Conservation (phyloP, 768 basidiomycete species). For the Mycena epipterygia region DNA sequence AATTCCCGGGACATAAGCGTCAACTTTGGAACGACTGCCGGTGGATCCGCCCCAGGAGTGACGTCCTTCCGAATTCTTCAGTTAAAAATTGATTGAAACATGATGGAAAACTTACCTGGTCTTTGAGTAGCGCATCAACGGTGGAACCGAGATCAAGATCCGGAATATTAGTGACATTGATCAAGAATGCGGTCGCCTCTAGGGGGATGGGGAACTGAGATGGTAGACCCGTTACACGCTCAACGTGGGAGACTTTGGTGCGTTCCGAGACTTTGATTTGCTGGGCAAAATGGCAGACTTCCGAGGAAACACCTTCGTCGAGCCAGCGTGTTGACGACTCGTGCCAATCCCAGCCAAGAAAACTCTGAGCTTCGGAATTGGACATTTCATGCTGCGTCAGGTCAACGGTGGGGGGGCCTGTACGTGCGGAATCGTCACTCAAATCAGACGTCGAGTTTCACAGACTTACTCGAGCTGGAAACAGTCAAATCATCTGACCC, state of each 20-base stretch:
- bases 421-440: slow-evolving; percentile 4
- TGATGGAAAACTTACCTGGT: neutral
- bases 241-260: slow-evolving; percentile 9
- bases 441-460: neutral
- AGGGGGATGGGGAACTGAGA: slow-evolving; percentile 10
- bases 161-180: slow-evolving; percentile 15
- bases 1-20: slow-evolving; percentile 8
- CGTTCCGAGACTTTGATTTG: slow-evolving; percentile 2
- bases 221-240: slow-evolving; percentile 13
- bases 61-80: slow-evolving; percentile 1
- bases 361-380: slow-evolving; percentile 4
- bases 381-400: slow-evolving; percentile 13
- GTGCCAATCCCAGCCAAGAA: slow-evolving; percentile 18
- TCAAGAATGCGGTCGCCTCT: slow-evolving; percentile 8
- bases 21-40: slow-evolving; percentile 1
- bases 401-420: neutral
- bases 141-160: slow-evolving; percentile 15
- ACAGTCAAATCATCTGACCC: slow-evolving; percentile 10
- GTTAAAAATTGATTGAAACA: neutral
- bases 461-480: slow-evolving; percentile 9
- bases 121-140: slow-evolving; percentile 13
- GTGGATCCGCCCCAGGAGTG: slow-evolving; percentile 17
- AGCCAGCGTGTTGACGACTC: slow-evolving; percentile 7
- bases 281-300: slow-evolving; percentile 8
- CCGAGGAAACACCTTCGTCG: slow-evolving; percentile 19